phyloP scores from a whole-genome alignment of 169 alveolate genomes.

The Theileria parva region DNA sequence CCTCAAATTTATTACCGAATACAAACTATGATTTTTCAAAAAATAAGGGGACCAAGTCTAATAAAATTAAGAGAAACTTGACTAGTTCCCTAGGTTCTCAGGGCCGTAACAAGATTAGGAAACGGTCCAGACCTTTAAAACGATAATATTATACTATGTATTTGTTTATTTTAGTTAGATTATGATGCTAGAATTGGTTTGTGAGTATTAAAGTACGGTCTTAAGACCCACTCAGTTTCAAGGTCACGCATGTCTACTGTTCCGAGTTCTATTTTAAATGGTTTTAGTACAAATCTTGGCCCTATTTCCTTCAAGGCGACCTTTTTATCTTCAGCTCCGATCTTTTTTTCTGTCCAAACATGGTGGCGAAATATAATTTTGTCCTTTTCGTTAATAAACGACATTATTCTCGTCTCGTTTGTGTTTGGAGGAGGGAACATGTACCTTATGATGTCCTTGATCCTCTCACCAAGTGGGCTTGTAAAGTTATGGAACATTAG shows the following conservation, averaged over 20 bases:
- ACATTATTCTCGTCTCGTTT: constrained; percentile 88
- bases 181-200: constrained; percentile 49
- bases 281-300: constrained; percentile 93
- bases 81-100: neutral
- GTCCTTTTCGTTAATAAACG: constrained; percentile 90
- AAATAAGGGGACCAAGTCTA: neutral
- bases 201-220: constrained; percentile 93
- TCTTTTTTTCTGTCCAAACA: constrained; percentile 79
- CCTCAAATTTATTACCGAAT: neutral
- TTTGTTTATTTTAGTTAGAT: constrained; percentile 3
- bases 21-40: neutral
- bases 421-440: constrained; percentile 87
- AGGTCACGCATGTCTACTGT: constrained; percentile 95
- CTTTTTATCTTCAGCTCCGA: constrained; percentile 79
- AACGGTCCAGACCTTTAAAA: constrained; percentile 1
- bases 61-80: neutral
- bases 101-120: neutral
- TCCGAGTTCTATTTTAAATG: constrained; percentile 94
- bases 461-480: constrained; percentile 90
- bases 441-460: constrained; percentile 88
- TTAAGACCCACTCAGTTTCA: constrained; percentile 95
- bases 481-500: constrained; percentile 93
- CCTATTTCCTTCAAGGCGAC: constrained; percentile 89
- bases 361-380: constrained; percentile 91
- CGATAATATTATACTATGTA: neutral